These are phyloP conservation scores for Fusarium cicatricum DNA, from an alignment of 2,329 filamentous ascomycete genomes.

Conservation along the genomic window DNA sequence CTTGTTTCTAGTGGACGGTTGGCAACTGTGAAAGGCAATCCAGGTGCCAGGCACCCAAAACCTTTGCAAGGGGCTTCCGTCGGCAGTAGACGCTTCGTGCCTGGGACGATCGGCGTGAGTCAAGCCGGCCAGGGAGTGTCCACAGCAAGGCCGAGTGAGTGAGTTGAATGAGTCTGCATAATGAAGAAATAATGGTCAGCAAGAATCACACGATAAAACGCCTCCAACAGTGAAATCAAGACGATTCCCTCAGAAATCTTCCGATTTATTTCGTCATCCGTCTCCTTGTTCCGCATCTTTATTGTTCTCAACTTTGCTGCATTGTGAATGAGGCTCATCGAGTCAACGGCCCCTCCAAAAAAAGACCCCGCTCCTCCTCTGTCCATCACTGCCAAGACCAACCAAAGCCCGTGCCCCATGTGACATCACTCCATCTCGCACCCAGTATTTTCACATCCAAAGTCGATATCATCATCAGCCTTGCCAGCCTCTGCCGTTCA, in stretches of 20 bases:
- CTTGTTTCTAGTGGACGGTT: not conserved
- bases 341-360: not conserved
- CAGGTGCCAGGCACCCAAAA: not conserved
- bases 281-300: not conserved
- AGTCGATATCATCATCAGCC: conserved; percentile 36
- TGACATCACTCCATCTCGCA: conserved; percentile 41
- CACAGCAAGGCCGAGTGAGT: not conserved
- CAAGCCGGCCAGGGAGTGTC: conserved; percentile 22
- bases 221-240: not conserved
- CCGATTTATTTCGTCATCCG: not conserved
- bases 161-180: not conserved
- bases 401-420: conserved; percentile 36
- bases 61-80: not conserved
- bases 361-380: conserved; percentile 10
- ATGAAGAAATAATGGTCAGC: not conserved
- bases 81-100: not conserved
- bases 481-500: conserved; percentile 17
- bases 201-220: not conserved
- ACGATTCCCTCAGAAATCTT: not conserved
- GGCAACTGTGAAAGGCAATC: not conserved
- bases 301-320: not conserved
- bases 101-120: conserved; percentile 37
- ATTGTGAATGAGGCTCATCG: conserved; percentile 20
- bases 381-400: conserved; percentile 4
- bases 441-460: conserved; percentile 33